Conservation (phyloP, 176 grass and related monocot species). For the Aegilops longissima region DNA sequence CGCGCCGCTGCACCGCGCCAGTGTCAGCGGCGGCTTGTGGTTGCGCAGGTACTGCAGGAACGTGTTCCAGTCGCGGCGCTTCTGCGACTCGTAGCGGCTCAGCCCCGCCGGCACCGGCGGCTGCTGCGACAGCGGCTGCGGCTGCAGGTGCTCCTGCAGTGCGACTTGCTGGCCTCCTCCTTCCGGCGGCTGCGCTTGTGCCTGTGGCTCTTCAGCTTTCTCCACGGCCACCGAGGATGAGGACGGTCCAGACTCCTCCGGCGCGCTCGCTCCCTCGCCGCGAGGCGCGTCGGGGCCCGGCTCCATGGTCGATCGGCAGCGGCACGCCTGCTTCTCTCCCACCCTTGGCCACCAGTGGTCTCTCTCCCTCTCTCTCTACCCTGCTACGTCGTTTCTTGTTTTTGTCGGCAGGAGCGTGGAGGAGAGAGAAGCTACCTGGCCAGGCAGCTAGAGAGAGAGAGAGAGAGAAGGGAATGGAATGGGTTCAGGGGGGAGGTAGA, state of each 20-base stretch:
- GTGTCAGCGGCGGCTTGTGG: conserved; percentile 82
- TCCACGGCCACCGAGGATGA: conserved; percentile 20
- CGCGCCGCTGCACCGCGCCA: conserved; percentile 66
- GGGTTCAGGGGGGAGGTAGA: conserved; percentile 26
- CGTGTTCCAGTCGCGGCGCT: conserved; percentile 93
- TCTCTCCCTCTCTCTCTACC: not conserved
- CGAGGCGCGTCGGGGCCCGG: conserved; percentile 38
- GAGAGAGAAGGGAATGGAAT: conserved; percentile 19
- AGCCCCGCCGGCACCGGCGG: conserved; percentile 1
- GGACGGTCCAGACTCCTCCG: conserved; percentile 21
- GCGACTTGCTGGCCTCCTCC: not conserved
- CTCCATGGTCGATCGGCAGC: conserved; percentile 47
- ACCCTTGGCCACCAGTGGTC: not conserved
- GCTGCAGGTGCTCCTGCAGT: conserved; percentile 3
- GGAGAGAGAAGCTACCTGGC: not conserved
- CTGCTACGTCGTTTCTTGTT: not conserved
- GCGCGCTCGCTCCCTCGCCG: conserved; percentile 13
- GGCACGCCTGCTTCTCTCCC: not conserved
- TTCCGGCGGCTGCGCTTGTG: not conserved
- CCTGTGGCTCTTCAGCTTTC: conserved; percentile 22
- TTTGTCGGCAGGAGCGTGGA: not conserved
- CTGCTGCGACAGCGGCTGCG: conserved; percentile 41
- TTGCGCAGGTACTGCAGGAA: conserved; percentile 90
- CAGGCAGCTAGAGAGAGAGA: not conserved
- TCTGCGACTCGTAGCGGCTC: conserved; percentile 95